These are phyloP conservation scores for Picochlorum costavermella DNA, from an alignment of 139 green algal genomes.

Conservation along the genomic window DNA sequence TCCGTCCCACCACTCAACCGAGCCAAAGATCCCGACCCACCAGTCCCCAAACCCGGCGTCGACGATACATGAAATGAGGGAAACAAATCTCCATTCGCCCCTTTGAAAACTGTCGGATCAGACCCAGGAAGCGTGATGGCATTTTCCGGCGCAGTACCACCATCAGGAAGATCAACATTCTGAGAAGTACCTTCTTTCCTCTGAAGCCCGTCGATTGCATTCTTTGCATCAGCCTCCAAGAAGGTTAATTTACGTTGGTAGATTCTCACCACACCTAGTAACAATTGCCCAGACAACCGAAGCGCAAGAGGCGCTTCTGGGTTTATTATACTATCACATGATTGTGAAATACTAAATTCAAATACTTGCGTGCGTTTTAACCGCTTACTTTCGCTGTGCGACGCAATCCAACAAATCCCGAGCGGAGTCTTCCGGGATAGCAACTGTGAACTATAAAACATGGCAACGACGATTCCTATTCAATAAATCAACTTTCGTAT, in stretches of 20 bases:
- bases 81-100: conserved; percentile 13
- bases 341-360: conserved; percentile 18
- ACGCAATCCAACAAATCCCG: conserved; percentile 89
- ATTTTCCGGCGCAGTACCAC: conserved; percentile 28
- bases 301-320: conserved; percentile 88
- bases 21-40: background rate
- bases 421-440: conserved; percentile 83
- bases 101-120: conserved; percentile 7
- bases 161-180: conserved; percentile 58
- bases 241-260: conserved; percentile 80
- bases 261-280: conserved; percentile 90
- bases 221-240: conserved; percentile 53
- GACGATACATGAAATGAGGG: conserved; percentile 13
- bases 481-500: no score
- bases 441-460: conserved; percentile 88
- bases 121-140: conserved; percentile 66
- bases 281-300: conserved; percentile 86
- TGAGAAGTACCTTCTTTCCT: conserved; percentile 3
- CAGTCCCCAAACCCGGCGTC: background rate
- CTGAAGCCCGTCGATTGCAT: conserved; percentile 64
- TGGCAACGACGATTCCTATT: conserved; percentile 14
- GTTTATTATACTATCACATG: conserved; percentile 80
- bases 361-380: conserved; percentile 58
- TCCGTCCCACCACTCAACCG: conserved; percentile 5
- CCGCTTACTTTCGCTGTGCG: conserved; percentile 70